Conservation (phyloP, 2,329 filamentous ascomycete genomes). For the Calonectria multiphialidica region DNA sequence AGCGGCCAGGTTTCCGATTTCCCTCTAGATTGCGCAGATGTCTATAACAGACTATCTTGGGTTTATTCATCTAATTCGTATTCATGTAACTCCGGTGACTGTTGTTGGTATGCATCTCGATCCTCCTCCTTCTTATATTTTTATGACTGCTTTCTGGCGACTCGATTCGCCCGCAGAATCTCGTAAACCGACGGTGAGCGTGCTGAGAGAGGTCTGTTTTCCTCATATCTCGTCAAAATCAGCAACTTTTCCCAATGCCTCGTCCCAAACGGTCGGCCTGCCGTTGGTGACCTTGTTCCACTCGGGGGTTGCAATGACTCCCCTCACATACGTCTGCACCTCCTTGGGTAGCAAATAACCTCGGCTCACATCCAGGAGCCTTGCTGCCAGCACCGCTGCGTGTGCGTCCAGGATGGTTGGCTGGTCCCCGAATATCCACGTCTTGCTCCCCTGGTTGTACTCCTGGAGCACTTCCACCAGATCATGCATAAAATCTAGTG, state of each 20-base stretch:
- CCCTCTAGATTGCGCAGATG: background rate
- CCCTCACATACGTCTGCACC: conserved; percentile 34
- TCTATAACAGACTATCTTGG: background rate
- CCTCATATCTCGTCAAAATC: conserved; percentile 35
- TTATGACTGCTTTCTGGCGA: background rate
- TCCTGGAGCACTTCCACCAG: conserved; percentile 32
- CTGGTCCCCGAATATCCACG: conserved; percentile 44
- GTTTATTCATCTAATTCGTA: background rate
- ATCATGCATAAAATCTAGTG: conserved; percentile 37
- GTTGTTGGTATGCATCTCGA: background rate
- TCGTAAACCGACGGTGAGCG: background rate
- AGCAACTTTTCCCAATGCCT: conserved; percentile 34
- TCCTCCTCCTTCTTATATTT: background rate
- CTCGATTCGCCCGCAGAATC: background rate
- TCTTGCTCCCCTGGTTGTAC: conserved; percentile 18
- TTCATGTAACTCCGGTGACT: background rate
- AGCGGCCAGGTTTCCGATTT: background rate
- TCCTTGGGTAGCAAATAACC: conserved; percentile 37
- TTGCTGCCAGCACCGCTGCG: conserved; percentile 34
- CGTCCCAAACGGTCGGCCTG: conserved; percentile 40
- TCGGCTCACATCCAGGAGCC: conserved; percentile 41
- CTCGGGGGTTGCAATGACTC: conserved; percentile 39
- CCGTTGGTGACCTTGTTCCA: conserved; percentile 44
- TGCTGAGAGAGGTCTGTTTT: background rate
- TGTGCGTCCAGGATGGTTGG: conserved; percentile 48